Evolutionary conservation across 1,284 basidiomycete genomes (phyloP).

Genomic region (Cryptococcus sp.): DNA sequence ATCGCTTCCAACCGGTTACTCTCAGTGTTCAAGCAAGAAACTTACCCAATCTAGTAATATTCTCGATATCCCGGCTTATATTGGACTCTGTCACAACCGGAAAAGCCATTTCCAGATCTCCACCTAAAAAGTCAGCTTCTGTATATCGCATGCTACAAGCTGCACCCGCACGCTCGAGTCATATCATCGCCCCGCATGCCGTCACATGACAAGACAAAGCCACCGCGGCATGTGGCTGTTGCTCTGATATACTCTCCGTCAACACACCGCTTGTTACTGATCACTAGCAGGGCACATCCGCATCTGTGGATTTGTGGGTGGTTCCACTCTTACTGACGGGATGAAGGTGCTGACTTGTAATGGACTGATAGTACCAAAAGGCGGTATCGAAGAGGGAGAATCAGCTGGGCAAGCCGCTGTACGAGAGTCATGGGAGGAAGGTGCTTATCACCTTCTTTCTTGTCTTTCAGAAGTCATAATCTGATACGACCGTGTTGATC

Average conservation of each 20-base stretch:
- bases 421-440: conserved; percentile 51
- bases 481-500: too few relatives aligned
- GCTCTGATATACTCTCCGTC: conserved; percentile 38
- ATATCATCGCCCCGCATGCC: too few relatives aligned
- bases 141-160: too few relatives aligned
- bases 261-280: conserved; percentile 41
- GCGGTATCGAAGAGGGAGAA: conserved; percentile 49
- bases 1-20: conserved; percentile 2
- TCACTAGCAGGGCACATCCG: conserved; percentile 45
- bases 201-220: conserved; percentile 10
- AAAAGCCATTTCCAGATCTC: too few relatives aligned
- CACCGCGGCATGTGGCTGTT: conserved; percentile 42
- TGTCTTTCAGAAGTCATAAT: too few relatives aligned
- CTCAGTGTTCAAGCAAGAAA: too few relatives aligned
- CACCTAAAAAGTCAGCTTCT: too few relatives aligned
- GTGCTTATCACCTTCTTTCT: conserved; percentile 18
- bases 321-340: background rate
- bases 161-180: too few relatives aligned
- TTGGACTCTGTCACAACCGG: too few relatives aligned
- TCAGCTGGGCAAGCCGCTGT: conserved; percentile 46
- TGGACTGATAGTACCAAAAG: conserved; percentile 44
- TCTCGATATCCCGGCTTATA: too few relatives aligned
- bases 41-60: too few relatives aligned
- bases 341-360: background rate
- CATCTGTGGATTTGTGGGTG: conserved; percentile 48